Evolutionary conservation across 2,329 filamentous ascomycete genomes (phyloP).

Genomic region (Fusarium ramigenum): DNA sequence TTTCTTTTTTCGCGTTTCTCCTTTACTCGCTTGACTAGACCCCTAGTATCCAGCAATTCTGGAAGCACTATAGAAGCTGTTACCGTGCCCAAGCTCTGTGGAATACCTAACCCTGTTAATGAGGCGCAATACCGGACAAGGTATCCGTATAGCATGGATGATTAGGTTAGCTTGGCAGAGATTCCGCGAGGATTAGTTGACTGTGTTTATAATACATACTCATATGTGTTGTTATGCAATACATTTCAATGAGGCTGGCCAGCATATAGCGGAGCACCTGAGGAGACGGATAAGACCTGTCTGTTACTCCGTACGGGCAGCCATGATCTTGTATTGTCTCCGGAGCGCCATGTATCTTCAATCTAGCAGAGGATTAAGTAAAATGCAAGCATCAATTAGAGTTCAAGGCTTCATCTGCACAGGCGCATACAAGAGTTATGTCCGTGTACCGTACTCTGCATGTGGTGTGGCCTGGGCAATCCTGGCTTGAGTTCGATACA

Average conservation of each 20-base stretch:
- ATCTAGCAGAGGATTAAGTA: background rate
- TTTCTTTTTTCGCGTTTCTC: conserved; percentile 16
- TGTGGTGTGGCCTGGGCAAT: conserved; percentile 16
- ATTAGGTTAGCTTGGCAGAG: conserved; percentile 20
- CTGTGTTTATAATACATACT: background rate
- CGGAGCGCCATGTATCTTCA: background rate
- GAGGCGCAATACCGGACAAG: conserved; percentile 24
- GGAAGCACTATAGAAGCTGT: conserved; percentile 27
- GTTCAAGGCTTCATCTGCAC: conserved; percentile 15
- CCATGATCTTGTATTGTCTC: too few species aligned
- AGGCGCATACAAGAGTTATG: conserved; percentile 7
- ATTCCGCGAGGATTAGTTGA: conserved; percentile 7
- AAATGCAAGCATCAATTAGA: background rate
- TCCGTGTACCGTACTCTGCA: background rate
- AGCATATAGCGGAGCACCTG: conserved; percentile 5
- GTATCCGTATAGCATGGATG: conserved; percentile 30
- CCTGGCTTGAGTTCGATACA: conserved; percentile 28
- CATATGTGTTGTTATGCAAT: background rate
- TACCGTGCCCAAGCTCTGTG: conserved; percentile 4
- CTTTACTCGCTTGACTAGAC: conserved; percentile 24
- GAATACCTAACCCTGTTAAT: conserved; percentile 25
- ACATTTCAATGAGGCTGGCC: background rate
- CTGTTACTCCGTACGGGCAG: background rate
- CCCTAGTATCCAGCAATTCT: conserved; percentile 24
- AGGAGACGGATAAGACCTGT: background rate